Evolutionary conservation across 2,329 filamentous ascomycete genomes (phyloP).

Genomic region (Pestalotiopsis sp.): DNA sequence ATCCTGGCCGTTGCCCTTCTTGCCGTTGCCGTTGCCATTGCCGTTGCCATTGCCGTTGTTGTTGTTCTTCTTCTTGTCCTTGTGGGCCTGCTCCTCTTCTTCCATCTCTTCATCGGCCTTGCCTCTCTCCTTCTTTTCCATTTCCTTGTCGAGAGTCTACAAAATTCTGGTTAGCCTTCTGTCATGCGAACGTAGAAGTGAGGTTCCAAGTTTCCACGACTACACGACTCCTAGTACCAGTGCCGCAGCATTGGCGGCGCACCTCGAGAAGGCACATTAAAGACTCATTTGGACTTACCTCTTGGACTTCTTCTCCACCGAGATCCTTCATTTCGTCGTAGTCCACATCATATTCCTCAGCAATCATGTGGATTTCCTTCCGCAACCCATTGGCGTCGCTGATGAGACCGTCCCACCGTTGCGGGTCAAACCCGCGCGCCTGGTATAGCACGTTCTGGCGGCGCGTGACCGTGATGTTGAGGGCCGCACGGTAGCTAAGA

Average conservation of each 20-base stretch:
- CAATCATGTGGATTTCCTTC: constrained; percentile 76
- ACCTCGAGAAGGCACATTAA: background rate
- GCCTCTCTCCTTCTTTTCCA: constrained; percentile 37
- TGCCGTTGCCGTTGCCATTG: constrained; percentile 23
- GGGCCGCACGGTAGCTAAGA: constrained; percentile 80
- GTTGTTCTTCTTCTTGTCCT: constrained; percentile 28
- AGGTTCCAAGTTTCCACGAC: background rate
- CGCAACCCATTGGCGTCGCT: constrained; percentile 78
- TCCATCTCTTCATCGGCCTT: constrained; percentile 38
- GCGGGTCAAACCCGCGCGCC: constrained; percentile 71
- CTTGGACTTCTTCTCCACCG: constrained; percentile 63
- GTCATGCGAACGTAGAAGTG: too few species aligned
- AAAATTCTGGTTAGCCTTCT: background rate
- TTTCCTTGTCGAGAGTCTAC: constrained; percentile 48
- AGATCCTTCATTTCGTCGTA: constrained; percentile 81
- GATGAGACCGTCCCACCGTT: constrained; percentile 75
- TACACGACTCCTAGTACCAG: background rate
- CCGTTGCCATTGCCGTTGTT: constrained; percentile 29
- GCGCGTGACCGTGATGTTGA: constrained; percentile 81
- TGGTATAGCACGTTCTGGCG: constrained; percentile 78
- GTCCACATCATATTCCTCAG: constrained; percentile 85
- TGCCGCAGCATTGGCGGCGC: background rate
- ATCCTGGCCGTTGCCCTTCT: constrained; percentile 19
- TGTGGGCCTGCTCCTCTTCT: constrained; percentile 35
- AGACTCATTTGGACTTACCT: constrained; percentile 33